Evolutionary conservation across 2,329 filamentous ascomycete species (phyloP), one percentile per base, ranked within the genome.

Genomic region (Hypoxylon rubiginosum): DNA sequence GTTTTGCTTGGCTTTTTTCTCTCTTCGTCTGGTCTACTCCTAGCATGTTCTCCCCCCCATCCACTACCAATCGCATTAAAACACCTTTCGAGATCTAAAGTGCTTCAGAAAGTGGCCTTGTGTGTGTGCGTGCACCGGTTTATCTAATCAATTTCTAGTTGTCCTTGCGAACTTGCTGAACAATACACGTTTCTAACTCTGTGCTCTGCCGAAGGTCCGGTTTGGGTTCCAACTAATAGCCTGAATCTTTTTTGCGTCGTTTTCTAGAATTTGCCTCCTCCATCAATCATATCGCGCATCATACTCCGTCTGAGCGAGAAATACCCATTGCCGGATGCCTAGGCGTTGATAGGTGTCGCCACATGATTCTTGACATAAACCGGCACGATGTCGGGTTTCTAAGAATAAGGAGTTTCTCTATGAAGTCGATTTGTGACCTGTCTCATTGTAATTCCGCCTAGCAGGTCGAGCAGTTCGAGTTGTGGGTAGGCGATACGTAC

Each of bases 41-140:
- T 39, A 34, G 58, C 43, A 64, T 39, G 63, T 66, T 69, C n/a
- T n/a, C n/a, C n/a, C n/a, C 64, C 63, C 60, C 54, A 69, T 64
- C 11, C n/a, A n/a, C n/a, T n/a, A 53, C 52, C 21, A 57, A 58
- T 64, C 57, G 54, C 19, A 10, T 49, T 15, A 50, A 53, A 64
- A 66, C 54, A 45, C 39, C 17, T 53, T 51, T 58, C 32, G 50
- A 62, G 61, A 64, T 64, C 36, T 45, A 36, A 53, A 56, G 11
- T 58, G 62, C 65, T 62, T 64, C 56, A 65, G 43, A 49, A 49
- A 11, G 32, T 34, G 2, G 32, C 32, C 32, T 34, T 19, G 24
- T 55, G 26, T 36, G 19, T n/a, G 52, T 56, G 59, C 63, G 58
- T 61, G 46, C 8, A 17, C 26, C 6, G n/a, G 13, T 17, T 50